phyloP scores from a whole-genome alignment of 1,284 basidiomycete genomes.

The Boletus smithii region DNA sequence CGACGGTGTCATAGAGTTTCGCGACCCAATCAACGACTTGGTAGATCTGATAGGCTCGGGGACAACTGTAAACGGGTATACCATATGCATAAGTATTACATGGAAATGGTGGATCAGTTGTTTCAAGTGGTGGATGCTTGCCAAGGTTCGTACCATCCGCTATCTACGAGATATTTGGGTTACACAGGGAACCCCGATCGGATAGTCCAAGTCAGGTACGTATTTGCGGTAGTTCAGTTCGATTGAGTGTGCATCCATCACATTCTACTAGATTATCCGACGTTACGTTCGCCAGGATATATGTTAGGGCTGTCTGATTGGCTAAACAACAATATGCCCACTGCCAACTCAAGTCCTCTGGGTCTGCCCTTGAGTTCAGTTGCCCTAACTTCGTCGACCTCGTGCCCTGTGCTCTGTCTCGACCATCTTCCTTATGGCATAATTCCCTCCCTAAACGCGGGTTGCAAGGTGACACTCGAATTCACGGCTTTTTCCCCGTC shows the following conservation, averaged over 20 bases:
- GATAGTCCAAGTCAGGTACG: conserved; percentile 24
- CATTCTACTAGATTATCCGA: neutral
- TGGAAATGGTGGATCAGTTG: conserved; percentile 31
- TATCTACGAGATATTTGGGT: conserved; percentile 2
- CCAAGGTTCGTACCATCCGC: conserved; percentile 25
- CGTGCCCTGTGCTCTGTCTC: conserved; percentile 19
- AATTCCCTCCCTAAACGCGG: conserved; percentile 9
- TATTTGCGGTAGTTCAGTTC: conserved; percentile 10
- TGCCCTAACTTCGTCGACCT: conserved; percentile 6
- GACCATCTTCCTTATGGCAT: conserved; percentile 17
- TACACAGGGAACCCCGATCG: neutral
- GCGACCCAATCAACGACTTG: conserved; percentile 30
- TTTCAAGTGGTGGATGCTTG: conserved; percentile 25
- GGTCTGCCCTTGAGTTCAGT: conserved; percentile 1
- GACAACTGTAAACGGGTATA: conserved; percentile 16
- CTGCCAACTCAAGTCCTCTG: neutral
- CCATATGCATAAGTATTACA: conserved; percentile 24
- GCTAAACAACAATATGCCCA: neutral
- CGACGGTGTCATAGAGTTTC: conserved; percentile 33
- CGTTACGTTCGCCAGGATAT: neutral
- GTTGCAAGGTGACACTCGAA: conserved; percentile 20
- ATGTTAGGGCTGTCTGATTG: neutral
- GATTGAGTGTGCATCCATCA: neutral
- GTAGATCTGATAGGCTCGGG: conserved; percentile 26
- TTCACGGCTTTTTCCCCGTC: conserved; percentile 30